These are phyloP conservation scores for Conticribra guillardii DNA, from an alignment of 108 stramenopile species.

Conservation along the genomic window DNA sequence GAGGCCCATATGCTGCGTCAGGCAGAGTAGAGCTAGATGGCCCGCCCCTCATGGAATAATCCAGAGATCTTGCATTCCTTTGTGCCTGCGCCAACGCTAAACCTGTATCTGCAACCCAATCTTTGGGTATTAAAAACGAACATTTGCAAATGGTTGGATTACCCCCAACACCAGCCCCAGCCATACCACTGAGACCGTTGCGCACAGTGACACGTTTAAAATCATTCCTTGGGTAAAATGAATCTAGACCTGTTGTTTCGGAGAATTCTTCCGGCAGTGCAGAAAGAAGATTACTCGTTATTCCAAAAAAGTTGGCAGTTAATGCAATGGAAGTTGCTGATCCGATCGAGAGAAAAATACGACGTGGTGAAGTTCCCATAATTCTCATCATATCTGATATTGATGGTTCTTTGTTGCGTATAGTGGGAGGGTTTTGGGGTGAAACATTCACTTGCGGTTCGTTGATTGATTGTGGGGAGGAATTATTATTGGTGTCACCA, in stretches of 20 bases:
- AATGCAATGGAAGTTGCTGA: slow-evolving; percentile 71
- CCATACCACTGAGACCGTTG: neutral
- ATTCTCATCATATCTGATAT: slow-evolving; percentile 47
- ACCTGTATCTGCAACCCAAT: slow-evolving; percentile 85
- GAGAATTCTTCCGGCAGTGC: slow-evolving; percentile 59
- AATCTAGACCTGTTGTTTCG: slow-evolving; percentile 66
- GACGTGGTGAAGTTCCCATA: slow-evolving; percentile 71
- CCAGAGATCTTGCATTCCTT: slow-evolving; percentile 52
- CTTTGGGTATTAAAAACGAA: slow-evolving; percentile 74
- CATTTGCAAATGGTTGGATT: slow-evolving; percentile 51
- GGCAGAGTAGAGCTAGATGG: slow-evolving; percentile 25
- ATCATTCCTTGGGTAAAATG: slow-evolving; percentile 67
- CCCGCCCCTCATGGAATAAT: slow-evolving; percentile 57
- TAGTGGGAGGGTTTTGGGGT: neutral
- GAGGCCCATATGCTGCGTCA: slow-evolving; percentile 77
- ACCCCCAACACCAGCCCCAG: neutral
- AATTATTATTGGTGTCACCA: neutral
- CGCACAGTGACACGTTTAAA: slow-evolving; percentile 62
- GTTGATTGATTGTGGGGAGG: neutral
- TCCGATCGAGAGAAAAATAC: slow-evolving; percentile 48
- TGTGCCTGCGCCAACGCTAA: slow-evolving; percentile 77
- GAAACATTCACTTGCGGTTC: neutral
- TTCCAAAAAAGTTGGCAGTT: slow-evolving; percentile 71
- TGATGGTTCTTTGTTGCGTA: neutral
- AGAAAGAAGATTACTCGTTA: slow-evolving; percentile 63